A percentile compares a stretch with the other conserved stretches of the same genome.
These are phyloP conservation scores for Phytopythium cucurbitacearum DNA, from an alignment of 352 stramenopile genomes.

Conservation along the genomic window DNA sequence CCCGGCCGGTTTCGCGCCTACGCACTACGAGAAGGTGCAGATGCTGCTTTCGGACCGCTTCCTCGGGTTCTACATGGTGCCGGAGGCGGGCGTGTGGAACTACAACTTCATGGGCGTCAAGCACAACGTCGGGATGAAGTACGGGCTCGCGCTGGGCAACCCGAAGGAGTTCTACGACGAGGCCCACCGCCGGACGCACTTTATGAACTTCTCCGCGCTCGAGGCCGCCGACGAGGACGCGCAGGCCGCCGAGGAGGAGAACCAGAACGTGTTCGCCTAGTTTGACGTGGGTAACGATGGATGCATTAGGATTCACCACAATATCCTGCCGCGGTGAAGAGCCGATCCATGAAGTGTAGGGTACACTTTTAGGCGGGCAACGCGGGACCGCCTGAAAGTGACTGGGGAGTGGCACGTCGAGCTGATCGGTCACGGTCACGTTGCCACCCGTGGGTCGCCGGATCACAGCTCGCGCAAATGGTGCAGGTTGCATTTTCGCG, in stretches of 20 bases:
- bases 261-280: conserved; percentile 83
- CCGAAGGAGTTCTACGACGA: conserved; percentile 99
- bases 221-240: conserved; percentile 91
- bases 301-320: too few relatives aligned
- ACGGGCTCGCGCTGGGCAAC: conserved; percentile 96
- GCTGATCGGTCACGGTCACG: too few relatives aligned
- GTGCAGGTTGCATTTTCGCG: conserved; percentile 11
- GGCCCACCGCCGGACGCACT: conserved; percentile 98
- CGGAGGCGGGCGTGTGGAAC: conserved; percentile 98
- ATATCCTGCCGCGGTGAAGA: too few relatives aligned
- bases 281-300: too few relatives aligned
- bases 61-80: conserved; percentile 99
- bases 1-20: conserved; percentile 93
- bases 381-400: too few relatives aligned
- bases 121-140: conserved; percentile 97
- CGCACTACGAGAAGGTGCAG: conserved; percentile 99
- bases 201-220: conserved; percentile 98
- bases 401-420: too few relatives aligned
- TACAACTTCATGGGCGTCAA: conserved; percentile 99
- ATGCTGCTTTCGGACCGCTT: conserved; percentile 99
- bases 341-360: too few relatives aligned
- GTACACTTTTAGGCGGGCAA: too few relatives aligned
- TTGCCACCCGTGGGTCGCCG: too few relatives aligned
- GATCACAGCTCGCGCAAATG: too few relatives aligned
- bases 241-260: conserved; percentile 90